Evolutionary conservation across 208 protist species (phyloP).

Genomic region (Trypanosoma lewisi): DNA sequence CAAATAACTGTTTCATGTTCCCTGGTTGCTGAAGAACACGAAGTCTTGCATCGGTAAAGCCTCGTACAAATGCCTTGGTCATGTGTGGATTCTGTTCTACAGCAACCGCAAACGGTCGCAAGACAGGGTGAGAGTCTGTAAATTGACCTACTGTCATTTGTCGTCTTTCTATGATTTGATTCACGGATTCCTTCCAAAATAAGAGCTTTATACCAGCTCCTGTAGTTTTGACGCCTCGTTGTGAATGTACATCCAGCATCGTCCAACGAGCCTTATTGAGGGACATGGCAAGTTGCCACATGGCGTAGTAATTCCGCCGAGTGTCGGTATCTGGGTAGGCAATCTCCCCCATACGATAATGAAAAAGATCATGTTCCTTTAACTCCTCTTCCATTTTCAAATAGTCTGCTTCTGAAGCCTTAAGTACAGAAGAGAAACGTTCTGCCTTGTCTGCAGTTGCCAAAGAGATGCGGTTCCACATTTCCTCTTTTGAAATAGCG

Average conservation of each 20-base stretch:
- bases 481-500: conserved; percentile 82
- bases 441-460: conserved; percentile 43
- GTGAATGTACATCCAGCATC: conserved; percentile 87
- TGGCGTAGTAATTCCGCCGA: conserved; percentile 82
- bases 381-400: conserved; percentile 80
- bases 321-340: conserved; percentile 54
- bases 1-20: conserved; percentile 87
- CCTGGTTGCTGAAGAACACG: conserved; percentile 82
- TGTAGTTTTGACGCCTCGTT: conserved; percentile 84
- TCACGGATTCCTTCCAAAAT: conserved; percentile 85
- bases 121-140: conserved; percentile 83
- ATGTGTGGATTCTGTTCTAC: conserved; percentile 71
- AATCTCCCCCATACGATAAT: conserved; percentile 80
- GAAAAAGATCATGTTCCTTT: conserved; percentile 69
- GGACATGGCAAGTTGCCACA: conserved; percentile 83
- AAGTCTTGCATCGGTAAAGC: conserved; percentile 84
- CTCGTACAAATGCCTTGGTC: conserved; percentile 87
- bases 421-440: conserved; percentile 34
- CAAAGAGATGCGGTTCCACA: conserved; percentile 71
- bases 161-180: conserved; percentile 64
- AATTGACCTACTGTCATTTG: conserved; percentile 74
- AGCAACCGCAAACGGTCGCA: conserved; percentile 71
- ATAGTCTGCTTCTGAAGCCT: conserved; percentile 73
- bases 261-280: conserved; percentile 88
- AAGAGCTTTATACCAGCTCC: conserved; percentile 90